Conservation (phyloP, 2,329 filamentous ascomycete species). For the Fusarium nisikadoi region DNA sequence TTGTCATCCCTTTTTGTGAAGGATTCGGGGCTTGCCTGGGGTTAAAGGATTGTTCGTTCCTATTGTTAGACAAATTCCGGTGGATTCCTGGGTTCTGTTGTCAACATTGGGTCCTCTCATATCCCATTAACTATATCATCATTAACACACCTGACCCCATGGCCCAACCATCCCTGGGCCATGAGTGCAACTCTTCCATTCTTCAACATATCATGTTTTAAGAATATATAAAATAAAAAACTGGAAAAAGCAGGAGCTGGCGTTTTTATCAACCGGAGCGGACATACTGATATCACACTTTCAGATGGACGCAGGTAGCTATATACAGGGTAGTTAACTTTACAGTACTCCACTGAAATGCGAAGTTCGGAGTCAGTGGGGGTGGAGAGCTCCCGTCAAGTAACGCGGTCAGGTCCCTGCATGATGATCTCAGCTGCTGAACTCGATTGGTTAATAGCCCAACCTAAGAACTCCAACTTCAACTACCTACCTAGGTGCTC, state of each 20-base stretch:
- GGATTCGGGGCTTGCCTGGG: not conserved
- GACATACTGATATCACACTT: not conserved
- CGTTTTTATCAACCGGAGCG: not conserved
- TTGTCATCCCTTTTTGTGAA: not conserved
- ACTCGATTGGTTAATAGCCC: conserved; percentile 12
- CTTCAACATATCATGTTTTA: not conserved
- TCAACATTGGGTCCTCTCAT: too few relatives aligned
- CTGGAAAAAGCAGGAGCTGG: not conserved
- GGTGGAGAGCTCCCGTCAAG: conserved; percentile 16
- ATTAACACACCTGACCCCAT: not conserved
- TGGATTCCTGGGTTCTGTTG: not conserved
- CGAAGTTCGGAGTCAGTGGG: conserved; percentile 3
- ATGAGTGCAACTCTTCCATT: not conserved
- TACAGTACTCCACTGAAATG: not conserved
- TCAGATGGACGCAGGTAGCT: too few relatives aligned
- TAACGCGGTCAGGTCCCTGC: conserved; percentile 13
- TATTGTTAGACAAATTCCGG: not conserved
- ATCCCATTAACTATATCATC: not conserved
- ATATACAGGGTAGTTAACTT: conserved; percentile 3
- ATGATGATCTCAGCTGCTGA: conserved; percentile 19
- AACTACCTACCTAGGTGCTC: not conserved
- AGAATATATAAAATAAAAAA: not conserved
- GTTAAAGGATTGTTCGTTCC: not conserved
- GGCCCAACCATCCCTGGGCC: not conserved
- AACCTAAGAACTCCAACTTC: conserved; percentile 12